Evolutionary conservation across 2,329 filamentous ascomycete species (phyloP).

Genomic region (Pestalotiopsis sp.): DNA sequence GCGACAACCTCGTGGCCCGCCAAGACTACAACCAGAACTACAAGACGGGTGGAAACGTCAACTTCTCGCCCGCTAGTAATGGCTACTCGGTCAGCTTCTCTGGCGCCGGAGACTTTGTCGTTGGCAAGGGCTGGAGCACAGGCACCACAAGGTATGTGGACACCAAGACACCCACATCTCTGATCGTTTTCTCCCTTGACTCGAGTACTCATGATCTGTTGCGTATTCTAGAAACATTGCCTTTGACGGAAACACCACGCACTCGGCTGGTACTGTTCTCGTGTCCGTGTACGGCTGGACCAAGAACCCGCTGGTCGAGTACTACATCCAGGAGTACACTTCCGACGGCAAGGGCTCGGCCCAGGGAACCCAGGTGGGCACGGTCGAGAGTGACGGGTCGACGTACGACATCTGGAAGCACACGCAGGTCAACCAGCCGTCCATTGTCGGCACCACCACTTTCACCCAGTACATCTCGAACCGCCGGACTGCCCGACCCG

Average conservation of each 20-base stretch:
- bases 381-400: constrained; percentile 33
- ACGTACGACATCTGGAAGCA: constrained; percentile 38
- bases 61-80: constrained; percentile 27
- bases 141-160: constrained; percentile 48
- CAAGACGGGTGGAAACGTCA: constrained; percentile 38
- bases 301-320: constrained; percentile 39
- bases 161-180: not conserved
- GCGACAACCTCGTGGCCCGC: constrained; percentile 27
- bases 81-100: constrained; percentile 47
- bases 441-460: constrained; percentile 48
- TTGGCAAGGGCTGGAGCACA: constrained; percentile 61
- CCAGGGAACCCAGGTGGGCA: constrained; percentile 33
- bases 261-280: constrained; percentile 30
- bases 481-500: constrained; percentile 44
- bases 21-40: constrained; percentile 46
- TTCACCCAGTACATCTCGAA: constrained; percentile 55
- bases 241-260: constrained; percentile 27
- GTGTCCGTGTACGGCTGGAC: constrained; percentile 42
- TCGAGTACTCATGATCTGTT: not conserved
- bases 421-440: constrained; percentile 44
- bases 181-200: not conserved
- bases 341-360: constrained; percentile 30
- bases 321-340: constrained; percentile 39
- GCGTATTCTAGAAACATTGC: constrained; percentile 27
- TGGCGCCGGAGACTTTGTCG: constrained; percentile 54